phyloP scores from a whole-genome alignment of 179 eudicot genomes.

The Spinacia oleracea region DNA sequence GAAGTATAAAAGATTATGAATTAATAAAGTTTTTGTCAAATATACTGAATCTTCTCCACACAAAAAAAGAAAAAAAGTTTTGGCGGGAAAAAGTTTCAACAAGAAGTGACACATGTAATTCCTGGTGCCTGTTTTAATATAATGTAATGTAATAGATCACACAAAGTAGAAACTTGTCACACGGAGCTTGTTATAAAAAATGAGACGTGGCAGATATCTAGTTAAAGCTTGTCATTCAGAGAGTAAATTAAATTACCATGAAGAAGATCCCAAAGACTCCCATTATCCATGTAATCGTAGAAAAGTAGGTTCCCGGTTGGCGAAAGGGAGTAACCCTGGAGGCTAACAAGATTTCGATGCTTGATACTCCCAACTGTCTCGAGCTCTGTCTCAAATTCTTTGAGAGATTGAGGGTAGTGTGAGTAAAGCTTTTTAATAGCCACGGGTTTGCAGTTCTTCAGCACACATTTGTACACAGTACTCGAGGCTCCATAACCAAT shows the following conservation, averaged over 20 bases:
- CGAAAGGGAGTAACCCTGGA: slow-evolving; percentile 94
- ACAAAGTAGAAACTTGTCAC: too few species aligned
- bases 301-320: slow-evolving; percentile 83
- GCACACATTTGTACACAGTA: slow-evolving; percentile 95
- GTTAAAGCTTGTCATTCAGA: background rate
- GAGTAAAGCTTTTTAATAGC: slow-evolving; percentile 86
- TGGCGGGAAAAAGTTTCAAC: too few species aligned
- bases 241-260: slow-evolving; percentile 60
- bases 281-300: slow-evolving; percentile 98
- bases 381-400: slow-evolving; percentile 94
- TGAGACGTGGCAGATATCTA: too few species aligned
- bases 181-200: too few species aligned
- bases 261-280: slow-evolving; percentile 95
- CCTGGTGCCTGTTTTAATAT: too few species aligned
- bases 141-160: too few species aligned
- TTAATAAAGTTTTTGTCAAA: too few species aligned
- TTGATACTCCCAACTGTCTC: slow-evolving; percentile 95
- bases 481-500: slow-evolving; percentile 98
- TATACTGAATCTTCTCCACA: too few species aligned
- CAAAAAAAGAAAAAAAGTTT: too few species aligned
- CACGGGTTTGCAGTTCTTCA: slow-evolving; percentile 92
- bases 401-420: slow-evolving; percentile 68
- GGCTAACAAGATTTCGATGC: slow-evolving; percentile 88
- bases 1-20: too few species aligned
- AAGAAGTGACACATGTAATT: too few species aligned